Percentiles rank a stretch among this genome's conserved stretches.
These are phyloP conservation scores for Ogataea paraovalis DNA, from an alignment of 805 yeast genomes.

Conservation along the genomic window DNA sequence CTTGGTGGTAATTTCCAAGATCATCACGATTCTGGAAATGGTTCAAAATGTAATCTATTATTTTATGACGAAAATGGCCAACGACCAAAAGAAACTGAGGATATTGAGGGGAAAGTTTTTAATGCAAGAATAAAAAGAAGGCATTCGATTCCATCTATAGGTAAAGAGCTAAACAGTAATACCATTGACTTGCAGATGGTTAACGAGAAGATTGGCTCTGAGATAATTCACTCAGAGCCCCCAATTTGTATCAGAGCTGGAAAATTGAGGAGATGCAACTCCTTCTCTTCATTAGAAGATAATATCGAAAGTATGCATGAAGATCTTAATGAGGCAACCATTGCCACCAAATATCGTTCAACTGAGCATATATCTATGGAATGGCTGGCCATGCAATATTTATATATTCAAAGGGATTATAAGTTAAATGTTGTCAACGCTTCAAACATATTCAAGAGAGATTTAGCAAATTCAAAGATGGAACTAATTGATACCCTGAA, in stretches of 20 bases:
- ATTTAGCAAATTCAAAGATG: slow-evolving; percentile 14
- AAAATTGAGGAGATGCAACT: slow-evolving; percentile 30
- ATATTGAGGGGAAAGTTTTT: slow-evolving; percentile 18
- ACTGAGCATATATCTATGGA: slow-evolving; percentile 14
- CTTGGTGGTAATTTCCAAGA: slow-evolving; percentile 25
- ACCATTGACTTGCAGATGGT: slow-evolving; percentile 22
- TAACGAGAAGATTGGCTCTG: slow-evolving; percentile 21
- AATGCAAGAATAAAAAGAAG: slow-evolving; percentile 32
- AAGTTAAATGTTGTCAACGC: slow-evolving; percentile 18
- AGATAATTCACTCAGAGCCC: slow-evolving; percentile 8
- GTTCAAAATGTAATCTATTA: slow-evolving; percentile 3
- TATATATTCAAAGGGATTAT: slow-evolving; percentile 16
- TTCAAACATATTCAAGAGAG: slow-evolving; percentile 13
- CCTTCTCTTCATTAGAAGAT: slow-evolving; percentile 29
- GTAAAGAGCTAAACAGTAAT: slow-evolving; percentile 30
- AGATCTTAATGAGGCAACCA: neutral
- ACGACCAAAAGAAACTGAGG: slow-evolving; percentile 4
- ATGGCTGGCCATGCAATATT: slow-evolving; percentile 25
- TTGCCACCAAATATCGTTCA: neutral
- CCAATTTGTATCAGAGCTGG: slow-evolving; percentile 3
- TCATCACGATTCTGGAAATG: slow-evolving; percentile 6
- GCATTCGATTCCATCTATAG: slow-evolving; percentile 36
- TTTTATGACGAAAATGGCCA: slow-evolving; percentile 4
- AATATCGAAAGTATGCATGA: slow-evolving; percentile 2
- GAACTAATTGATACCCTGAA: slow-evolving; percentile 18